Evolutionary conservation across 139 green algal genomes (phyloP), one percentile per base, ranked within the genome.

Genomic region (Coelastrella sp.): DNA sequence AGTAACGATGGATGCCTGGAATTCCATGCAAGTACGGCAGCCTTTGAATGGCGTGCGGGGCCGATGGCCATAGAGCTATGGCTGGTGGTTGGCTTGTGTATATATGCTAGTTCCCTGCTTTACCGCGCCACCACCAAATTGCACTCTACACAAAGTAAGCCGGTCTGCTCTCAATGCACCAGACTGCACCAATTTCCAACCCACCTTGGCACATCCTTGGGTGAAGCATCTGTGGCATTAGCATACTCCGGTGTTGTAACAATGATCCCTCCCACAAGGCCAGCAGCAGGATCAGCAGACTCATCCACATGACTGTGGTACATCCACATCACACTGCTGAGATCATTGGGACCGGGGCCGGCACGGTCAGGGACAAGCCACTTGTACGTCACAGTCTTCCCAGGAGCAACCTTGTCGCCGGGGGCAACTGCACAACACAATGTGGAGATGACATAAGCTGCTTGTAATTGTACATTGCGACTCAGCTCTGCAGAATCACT

Each of bases 321-420:
- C 94, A 97, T 96, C 95, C 95, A 98, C 32, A 96, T 75, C 23
- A 95, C 75, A 90, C 94, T 96, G 88, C 88, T 93, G n/a, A 89
- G 22, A 91, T 97, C 96, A 0, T 6, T 7, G 22, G 92, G 92
- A 16, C 94, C 96, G 16, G 96, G 96, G 82, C 93, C 96, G 2
- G 96, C 75, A 22, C 92, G 92, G n/a, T 96, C 95, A 0, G 92
- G 87, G 20, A 97, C 94, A 83, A 93, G 90, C 94, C 94, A 97
- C 4, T 59, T 86, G 91, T 96, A 96, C 0, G 89, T 93, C 57
- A 90, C 91, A 11, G 10, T 78, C 20, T 86, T 14, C 2, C 85
- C 85, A 5, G 93, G 90, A 3, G 60, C 14, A 2, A 95, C 89
- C 5, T 10, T 20, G 86, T 95, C 86, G 17, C 32, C 76, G 71